Percentiles rank a stretch among this genome's conserved stretches.
phyloP scores from a whole-genome alignment of 208 protist species.

The Phytomonas serpens region DNA sequence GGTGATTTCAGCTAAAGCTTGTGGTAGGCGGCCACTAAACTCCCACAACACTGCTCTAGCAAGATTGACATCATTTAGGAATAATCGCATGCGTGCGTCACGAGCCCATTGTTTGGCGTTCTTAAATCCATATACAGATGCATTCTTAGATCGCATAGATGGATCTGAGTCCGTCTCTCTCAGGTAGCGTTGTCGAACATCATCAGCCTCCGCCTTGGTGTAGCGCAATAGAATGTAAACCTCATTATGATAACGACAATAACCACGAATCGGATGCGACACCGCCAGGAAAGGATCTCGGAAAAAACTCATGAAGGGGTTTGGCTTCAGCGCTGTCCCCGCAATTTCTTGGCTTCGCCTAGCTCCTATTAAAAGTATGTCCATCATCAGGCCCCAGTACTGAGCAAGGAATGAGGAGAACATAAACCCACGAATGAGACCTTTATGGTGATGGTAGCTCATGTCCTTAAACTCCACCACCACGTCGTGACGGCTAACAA shows the following conservation, averaged over 20 bases:
- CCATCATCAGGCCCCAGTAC: conserved; percentile 99
- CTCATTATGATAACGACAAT: conserved; percentile 97
- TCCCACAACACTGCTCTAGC: conserved; percentile 99
- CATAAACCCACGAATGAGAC: conserved; percentile 99
- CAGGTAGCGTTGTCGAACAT: conserved; percentile 98
- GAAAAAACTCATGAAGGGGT: conserved; percentile 97
- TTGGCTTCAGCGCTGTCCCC: conserved; percentile 95
- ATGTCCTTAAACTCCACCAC: conserved; percentile 99
- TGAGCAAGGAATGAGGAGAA: conserved; percentile 99
- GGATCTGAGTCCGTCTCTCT: conserved; percentile 98
- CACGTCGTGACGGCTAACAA: conserved; percentile 99
- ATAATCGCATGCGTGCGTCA: conserved; percentile 99
- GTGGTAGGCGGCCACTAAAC: conserved; percentile 98
- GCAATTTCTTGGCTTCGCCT: conserved; percentile 98
- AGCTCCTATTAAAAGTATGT: conserved; percentile 98
- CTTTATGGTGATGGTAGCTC: conserved; percentile 99
- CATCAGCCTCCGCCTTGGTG: conserved; percentile 95
- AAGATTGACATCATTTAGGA: conserved; percentile 99
- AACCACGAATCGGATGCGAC: conserved; percentile 97
- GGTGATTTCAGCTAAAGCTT: conserved; percentile 94
- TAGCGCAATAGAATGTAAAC: conserved; percentile 98
- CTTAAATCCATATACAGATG: conserved; percentile 99
- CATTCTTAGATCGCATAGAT: conserved; percentile 92
- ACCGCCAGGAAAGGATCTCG: conserved; percentile 92
- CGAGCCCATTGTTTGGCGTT: conserved; percentile 99